Percentiles rank a stretch among this genome's conserved stretches.
Evolutionary conservation across 2,329 filamentous ascomycete genomes (phyloP).

Genomic region (Pseudogymnoascus sp.): DNA sequence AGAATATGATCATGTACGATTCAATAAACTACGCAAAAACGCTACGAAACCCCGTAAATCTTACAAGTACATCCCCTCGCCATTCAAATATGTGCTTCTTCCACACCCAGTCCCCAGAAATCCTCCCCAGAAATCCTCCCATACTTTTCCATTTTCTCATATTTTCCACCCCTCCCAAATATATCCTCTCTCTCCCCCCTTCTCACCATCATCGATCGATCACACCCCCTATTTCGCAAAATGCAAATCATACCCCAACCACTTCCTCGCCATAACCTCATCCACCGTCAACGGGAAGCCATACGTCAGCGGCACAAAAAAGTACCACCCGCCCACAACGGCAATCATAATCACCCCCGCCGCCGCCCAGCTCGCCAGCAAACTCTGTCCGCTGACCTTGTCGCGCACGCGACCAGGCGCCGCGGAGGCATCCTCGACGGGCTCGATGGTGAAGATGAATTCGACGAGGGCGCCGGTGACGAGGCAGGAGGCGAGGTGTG

Average conservation of each 20-base stretch:
- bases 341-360: slow-evolving; percentile 59
- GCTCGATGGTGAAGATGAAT: slow-evolving; percentile 91
- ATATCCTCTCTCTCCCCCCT: background rate
- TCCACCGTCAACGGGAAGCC: slow-evolving; percentile 78
- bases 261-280: slow-evolving; percentile 77
- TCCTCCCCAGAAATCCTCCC: background rate
- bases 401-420: slow-evolving; percentile 60
- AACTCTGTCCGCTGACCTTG: slow-evolving; percentile 70
- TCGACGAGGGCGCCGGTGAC: slow-evolving; percentile 88
- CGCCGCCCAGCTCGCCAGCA: slow-evolving; percentile 73
- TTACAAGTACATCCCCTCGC: background rate
- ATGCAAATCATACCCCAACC: slow-evolving; percentile 94
- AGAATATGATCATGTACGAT: background rate
- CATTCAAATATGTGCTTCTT: background rate
- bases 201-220: background rate
- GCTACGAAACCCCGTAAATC: background rate
- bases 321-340: slow-evolving; percentile 74
- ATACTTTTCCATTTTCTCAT: background rate
- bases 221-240: slow-evolving; percentile 71
- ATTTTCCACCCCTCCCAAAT: background rate
- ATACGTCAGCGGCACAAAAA: slow-evolving; percentile 92
- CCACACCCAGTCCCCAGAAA: background rate
- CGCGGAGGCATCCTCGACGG: slow-evolving; percentile 46
- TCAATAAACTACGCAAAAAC: background rate
- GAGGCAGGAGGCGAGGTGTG: slow-evolving; percentile 82